Base-by-base conservation (phyloP, 2,329 filamentous ascomycete species). In the Microcera coccophila region DNA sequence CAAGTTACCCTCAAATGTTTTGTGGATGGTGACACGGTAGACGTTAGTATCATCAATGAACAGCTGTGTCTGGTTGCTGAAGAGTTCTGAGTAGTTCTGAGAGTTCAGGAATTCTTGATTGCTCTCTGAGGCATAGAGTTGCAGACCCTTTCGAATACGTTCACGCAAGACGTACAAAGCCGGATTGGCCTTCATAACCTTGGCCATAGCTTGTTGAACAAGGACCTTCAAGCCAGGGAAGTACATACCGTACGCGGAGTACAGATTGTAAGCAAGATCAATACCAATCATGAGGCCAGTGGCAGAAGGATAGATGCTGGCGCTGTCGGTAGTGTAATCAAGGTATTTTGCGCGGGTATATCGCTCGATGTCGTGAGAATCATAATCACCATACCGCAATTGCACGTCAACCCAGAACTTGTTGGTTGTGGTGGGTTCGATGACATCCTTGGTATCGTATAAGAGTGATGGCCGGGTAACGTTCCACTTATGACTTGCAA, bases 1-100 rank as follows among this genome's bases (percentile, higher is more conserved):
- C 79, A 98, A 75, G 64, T 98, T 98, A 58, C 93, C 93, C 68
- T 98, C 93, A 50, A 98, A 98, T 0, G 93, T 98, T 80, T 98
- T 98, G 76, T 98, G 93, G 50, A 98, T 98, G 1, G 93, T 98
- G 48, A 98, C 93, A 73, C 93, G 90, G 65, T 98, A 98, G 39
- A 98, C 94, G 60, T 98, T 98, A 47, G 93, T 98, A 63, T 98
- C 93, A 58, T 98, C 93, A 52, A 98, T 97, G 72, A 98, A 98
- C 36, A 98, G 77, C 71, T 98, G 93, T 21, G 94, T 95, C 72
- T 97, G 91, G 67, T 96, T 95, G 75, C 91, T 98, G 76, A 98
- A 98, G 26, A 98, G 76, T 64, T 98, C 93, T 0, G 93, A 96
- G 73, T 98, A 98, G 65, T 98, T 98, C 70, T 98, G 93, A 1